phyloP scores from a whole-genome alignment of 345 rosid species.

The Odontarrhena argentea region DNA sequence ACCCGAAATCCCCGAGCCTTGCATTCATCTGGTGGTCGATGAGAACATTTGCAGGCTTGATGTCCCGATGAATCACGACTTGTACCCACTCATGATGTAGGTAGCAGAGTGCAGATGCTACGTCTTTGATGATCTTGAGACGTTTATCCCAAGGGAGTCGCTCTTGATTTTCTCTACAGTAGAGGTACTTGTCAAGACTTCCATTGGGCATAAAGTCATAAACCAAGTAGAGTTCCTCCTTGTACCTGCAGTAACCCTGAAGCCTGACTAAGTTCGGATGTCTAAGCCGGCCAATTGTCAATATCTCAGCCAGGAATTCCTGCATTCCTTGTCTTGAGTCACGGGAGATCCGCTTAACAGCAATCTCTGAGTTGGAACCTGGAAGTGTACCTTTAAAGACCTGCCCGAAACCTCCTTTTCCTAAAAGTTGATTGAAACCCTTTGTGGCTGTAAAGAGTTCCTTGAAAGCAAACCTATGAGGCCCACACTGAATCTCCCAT shows the following conservation, averaged over 20 bases:
- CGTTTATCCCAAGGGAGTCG: constrained; percentile 43
- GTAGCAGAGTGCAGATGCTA: constrained; percentile 45
- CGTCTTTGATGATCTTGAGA: constrained; percentile 43
- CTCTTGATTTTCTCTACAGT: constrained; percentile 4
- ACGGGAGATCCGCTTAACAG: constrained; percentile 24
- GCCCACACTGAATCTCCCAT: constrained; percentile 28
- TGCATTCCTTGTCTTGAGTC: constrained; percentile 30
- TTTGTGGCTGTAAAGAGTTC: constrained; percentile 33
- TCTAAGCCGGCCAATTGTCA: constrained; percentile 34
- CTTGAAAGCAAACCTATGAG: constrained; percentile 33
- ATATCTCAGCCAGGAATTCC: constrained; percentile 34
- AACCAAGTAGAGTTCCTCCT: constrained; percentile 45
- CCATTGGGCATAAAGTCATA: constrained; percentile 56
- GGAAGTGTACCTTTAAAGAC: constrained; percentile 28
- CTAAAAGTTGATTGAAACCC: constrained; percentile 31
- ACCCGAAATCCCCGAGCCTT: constrained; percentile 50
- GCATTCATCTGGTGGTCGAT: constrained; percentile 46
- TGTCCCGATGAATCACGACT: constrained; percentile 50
- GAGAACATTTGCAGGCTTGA: constrained; percentile 44
- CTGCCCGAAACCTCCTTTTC: constrained; percentile 35
- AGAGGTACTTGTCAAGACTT: constrained; percentile 50
- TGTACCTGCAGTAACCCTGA: constrained; percentile 45
- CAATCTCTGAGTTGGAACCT: constrained; percentile 7
- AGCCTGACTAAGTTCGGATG: constrained; percentile 43
- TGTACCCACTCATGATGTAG: constrained; percentile 55